Base-by-base conservation (phyloP, 2,329 filamentous ascomycete genomes). In the Teratosphaeria pseudoeucalypti region DNA sequence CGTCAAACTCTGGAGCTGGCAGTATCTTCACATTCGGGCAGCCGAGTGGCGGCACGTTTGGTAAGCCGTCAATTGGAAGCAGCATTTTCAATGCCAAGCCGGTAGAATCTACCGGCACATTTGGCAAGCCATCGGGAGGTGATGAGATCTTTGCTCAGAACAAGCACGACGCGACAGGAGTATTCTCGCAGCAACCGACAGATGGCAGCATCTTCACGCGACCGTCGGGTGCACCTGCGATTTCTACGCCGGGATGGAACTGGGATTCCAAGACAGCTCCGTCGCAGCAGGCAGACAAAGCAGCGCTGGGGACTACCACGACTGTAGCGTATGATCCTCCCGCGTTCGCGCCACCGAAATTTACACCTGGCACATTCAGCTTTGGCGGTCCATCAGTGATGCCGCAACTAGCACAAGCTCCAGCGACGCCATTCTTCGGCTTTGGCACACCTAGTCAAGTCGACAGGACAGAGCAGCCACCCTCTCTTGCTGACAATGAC, bases 21-120 rank as follows among this genome's bases (percentile, higher is more conserved):
- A 56, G 34, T 39, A 58, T 49, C 19, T 58, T 47, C 47, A 59
- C 34, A 11, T 65, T 63, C 53, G 62, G 63, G 6, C 56, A 64
- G 56, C 58, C 62, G 14, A 62, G 61, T 5, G 26, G 32, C 4
- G 43, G 32, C 34, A 43, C 64, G 3, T 65, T 61, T 56, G 60
- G 58, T 14, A 60, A 65, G 55, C 58, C 63, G 19, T 58, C 58
- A 3, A 54, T 29, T 43, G 56, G 34, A 39, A 16, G 53, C 55
- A 61, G 56, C 60, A 39, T 56, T 16, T 56, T 56, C 34, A 55
- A 34, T 55, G 43, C 43, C 43, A 49, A 23, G 43, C 16, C 43
- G 19, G 43, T n/a, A 49, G n/a, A 16, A 49, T 23, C 43, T 49
- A 49, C 43, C 16, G 23, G 43, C 43, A 49, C 43, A 3, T 49